phyloP scores from a whole-genome alignment of 2,329 filamentous ascomycete genomes.

The Botrytis galanthina region DNA sequence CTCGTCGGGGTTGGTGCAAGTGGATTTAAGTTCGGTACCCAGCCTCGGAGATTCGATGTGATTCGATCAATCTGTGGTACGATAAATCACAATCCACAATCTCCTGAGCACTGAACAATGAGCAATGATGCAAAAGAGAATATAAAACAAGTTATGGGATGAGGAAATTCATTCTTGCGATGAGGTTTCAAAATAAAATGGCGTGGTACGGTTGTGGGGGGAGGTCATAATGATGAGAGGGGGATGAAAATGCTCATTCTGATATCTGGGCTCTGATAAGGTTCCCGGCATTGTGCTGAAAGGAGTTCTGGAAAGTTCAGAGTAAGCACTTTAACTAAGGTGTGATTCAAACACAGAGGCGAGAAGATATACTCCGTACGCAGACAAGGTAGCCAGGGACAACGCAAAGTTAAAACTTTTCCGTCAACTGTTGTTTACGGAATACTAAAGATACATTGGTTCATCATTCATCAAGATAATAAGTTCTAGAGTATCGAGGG shows the following conservation, averaged over 20 bases:
- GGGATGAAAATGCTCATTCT: neutral
- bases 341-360: neutral
- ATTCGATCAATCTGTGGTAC: neutral
- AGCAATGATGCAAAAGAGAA: neutral
- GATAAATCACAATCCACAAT: neutral
- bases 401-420: neutral
- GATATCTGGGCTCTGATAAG: neutral
- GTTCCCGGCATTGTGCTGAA: neutral
- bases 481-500: neutral
- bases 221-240: neutral
- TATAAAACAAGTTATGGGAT: neutral
- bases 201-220: too few species aligned
- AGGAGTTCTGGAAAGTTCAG: neutral
- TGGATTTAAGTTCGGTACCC: conserved; percentile 4
- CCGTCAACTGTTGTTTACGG: neutral
- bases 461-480: conserved; percentile 4
- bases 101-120: neutral
- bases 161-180: neutral
- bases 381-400: neutral
- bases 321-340: neutral
- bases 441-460: neutral
- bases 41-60: conserved; percentile 2
- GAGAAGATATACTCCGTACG: neutral
- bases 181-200: neutral
- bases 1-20: neutral